A percentile compares a stretch with the other conserved stretches of the same genome.
Conservation (phyloP, 805 yeast genomes). For the Metschnikowia shivogae region DNA sequence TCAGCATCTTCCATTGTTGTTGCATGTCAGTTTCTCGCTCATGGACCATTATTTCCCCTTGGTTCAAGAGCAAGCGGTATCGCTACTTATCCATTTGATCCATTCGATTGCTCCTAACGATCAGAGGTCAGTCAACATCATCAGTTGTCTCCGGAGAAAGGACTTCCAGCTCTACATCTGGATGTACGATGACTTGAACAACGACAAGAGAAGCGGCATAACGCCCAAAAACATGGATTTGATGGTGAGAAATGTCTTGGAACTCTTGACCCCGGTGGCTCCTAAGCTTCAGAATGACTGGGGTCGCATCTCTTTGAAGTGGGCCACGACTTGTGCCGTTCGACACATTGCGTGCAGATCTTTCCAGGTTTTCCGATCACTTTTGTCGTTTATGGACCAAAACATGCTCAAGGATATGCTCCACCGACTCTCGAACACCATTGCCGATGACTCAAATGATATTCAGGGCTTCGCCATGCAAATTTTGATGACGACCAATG, state of each 20-base stretch:
- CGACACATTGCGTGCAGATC: constrained; percentile 96
- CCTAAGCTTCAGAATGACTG: constrained; percentile 70
- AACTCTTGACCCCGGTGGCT: constrained; percentile 46
- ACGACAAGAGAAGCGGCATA: constrained; percentile 67
- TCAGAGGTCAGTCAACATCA: constrained; percentile 52
- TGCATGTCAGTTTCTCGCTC: constrained; percentile 76
- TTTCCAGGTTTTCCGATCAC: constrained; percentile 84
- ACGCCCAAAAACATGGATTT: constrained; percentile 85
- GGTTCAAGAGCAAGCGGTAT: constrained; percentile 81
- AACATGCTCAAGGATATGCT: constrained; percentile 90
- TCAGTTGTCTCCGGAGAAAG: constrained; percentile 52
- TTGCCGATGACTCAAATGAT: constrained; percentile 82
- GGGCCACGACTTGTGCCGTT: constrained; percentile 98
- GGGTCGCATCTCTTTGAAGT: constrained; percentile 75
- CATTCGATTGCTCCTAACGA: constrained; percentile 57
- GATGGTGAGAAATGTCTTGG: constrained; percentile 59
- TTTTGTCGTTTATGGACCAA: constrained; percentile 78
- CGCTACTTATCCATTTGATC: constrained; percentile 66
- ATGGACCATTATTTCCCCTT: constrained; percentile 82
- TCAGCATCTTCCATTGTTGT: constrained; percentile 60
- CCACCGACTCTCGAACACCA: constrained; percentile 86
- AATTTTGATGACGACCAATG: constrained; percentile 91
- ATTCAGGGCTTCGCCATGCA: constrained; percentile 98
- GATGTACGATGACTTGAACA: constrained; percentile 82
- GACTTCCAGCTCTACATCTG: constrained; percentile 52